Evolutionary conservation across 2,329 filamentous ascomycete species (phyloP).

Genomic region (Zarea fungicola): DNA sequence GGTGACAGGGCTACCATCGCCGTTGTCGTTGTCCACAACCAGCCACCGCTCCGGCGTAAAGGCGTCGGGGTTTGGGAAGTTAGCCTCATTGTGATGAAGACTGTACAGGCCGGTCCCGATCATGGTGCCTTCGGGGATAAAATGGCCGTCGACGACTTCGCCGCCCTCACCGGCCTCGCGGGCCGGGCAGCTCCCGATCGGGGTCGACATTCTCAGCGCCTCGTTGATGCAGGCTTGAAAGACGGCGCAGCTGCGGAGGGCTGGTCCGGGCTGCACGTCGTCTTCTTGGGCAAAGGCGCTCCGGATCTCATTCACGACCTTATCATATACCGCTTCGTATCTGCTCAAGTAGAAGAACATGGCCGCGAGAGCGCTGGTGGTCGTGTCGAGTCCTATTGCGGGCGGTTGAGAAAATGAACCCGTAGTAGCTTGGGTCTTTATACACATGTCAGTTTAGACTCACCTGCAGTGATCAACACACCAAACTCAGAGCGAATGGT

Average conservation of each 20-base stretch:
- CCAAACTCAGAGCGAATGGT: background rate
- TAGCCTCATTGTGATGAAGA: background rate
- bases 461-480: background rate
- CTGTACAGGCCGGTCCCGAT: background rate
- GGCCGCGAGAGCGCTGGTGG: background rate
- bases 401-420: background rate
- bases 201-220: background rate
- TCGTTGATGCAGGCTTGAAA: background rate
- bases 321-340: background rate
- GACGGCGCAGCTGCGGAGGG: background rate
- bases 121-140: background rate
- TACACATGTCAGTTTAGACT: background rate
- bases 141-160: background rate
- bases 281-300: background rate
- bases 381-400: background rate
- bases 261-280: background rate
- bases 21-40: too few relatives aligned
- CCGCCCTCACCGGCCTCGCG: background rate
- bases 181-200: background rate
- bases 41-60: background rate
- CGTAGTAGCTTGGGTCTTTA: background rate
- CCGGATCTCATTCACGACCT: background rate
- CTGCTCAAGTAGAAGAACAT: background rate
- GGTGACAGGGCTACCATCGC: too few relatives aligned
- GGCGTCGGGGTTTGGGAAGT: background rate